A percentile compares a stretch with the other conserved stretches of the same genome.
These are phyloP conservation scores for Saccharomycopsis amapae DNA, from an alignment of 805 yeast species.

Conservation along the genomic window DNA sequence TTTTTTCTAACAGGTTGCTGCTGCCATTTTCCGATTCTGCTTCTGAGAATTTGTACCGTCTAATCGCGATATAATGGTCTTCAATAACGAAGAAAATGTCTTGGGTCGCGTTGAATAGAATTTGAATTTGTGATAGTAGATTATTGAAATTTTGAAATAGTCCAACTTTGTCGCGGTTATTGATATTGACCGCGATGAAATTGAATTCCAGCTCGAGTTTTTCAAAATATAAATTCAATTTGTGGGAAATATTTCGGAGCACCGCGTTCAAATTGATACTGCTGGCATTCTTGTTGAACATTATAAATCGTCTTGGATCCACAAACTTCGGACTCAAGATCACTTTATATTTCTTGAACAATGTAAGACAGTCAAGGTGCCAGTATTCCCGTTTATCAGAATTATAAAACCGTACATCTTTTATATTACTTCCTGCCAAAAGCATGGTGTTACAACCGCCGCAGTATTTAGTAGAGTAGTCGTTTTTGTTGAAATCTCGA, in stretches of 20 bases:
- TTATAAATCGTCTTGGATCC: constrained; percentile 18
- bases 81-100: constrained; percentile 11
- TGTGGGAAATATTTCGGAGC: constrained; percentile 4
- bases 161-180: not conserved
- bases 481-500: constrained; percentile 16
- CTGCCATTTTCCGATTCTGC: not conserved
- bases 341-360: constrained; percentile 12
- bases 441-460: constrained; percentile 19
- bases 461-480: constrained; percentile 15
- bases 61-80: constrained; percentile 4
- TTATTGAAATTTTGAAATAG: not conserved
- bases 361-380: constrained; percentile 16
- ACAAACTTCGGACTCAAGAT: constrained; percentile 17
- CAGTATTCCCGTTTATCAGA: constrained; percentile 11
- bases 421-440: constrained; percentile 14
- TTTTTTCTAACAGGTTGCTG: constrained; percentile 2
- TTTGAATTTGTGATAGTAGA: constrained; percentile 4
- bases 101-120: constrained; percentile 11
- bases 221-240: constrained; percentile 6
- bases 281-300: constrained; percentile 14
- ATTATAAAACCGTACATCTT: constrained; percentile 8
- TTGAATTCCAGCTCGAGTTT: constrained; percentile 2
- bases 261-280: constrained; percentile 18
- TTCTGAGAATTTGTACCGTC: not conserved
- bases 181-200: not conserved